Base-by-base conservation (phyloP, 2,329 filamentous ascomycete species). In the Cladosporium sp. region DNA sequence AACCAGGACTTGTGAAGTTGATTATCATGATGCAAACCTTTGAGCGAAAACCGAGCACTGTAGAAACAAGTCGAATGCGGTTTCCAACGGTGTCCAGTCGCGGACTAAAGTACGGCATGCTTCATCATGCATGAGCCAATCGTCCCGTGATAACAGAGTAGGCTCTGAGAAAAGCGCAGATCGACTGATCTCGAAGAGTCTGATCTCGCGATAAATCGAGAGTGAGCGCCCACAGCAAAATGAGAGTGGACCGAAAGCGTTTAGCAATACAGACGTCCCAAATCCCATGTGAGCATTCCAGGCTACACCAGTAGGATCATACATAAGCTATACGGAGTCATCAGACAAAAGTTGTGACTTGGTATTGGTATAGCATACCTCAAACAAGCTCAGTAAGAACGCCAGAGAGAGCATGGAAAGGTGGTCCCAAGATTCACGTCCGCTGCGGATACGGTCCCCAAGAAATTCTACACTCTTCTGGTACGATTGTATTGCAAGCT, bases 261-360 rank as follows among this genome's bases (percentile, higher is more conserved):
- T 34, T 7, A 57, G 3, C 28, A 57, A 8, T 5, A 57, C 54
- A 14, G 54, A 57, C 23, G 54, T 34, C 7, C 54, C 54, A 13
- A 57, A 57, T 3, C 54, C 54, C 54, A 57, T 57, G n/a, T 57
- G 54, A 26, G 54, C 54, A 23, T 57, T 30, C 54, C 54, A 57
- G 30, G 30, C 54, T 34, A 36, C 23, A 5, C 26, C 54, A 23
- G 30, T 36, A 21, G 54, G 30, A 39, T 57, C 54, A 11, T 57
- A 57, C 54, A 57, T 57, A 11, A 58, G 56, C 56, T 58, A 36
- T 11, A 16, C 8, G 13, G 30, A 28, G 25, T 6, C 4, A 30
- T 57, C 53, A 57, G 32, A 23, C 2, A 1, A 5, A 5, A 51
- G 23, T 10, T 16, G 21, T 26, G 21, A 51, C 18, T 14, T 7